These are phyloP conservation scores for Aspergillus quadricinctus DNA, from an alignment of 2,329 filamentous ascomycete species.

Conservation along the genomic window DNA sequence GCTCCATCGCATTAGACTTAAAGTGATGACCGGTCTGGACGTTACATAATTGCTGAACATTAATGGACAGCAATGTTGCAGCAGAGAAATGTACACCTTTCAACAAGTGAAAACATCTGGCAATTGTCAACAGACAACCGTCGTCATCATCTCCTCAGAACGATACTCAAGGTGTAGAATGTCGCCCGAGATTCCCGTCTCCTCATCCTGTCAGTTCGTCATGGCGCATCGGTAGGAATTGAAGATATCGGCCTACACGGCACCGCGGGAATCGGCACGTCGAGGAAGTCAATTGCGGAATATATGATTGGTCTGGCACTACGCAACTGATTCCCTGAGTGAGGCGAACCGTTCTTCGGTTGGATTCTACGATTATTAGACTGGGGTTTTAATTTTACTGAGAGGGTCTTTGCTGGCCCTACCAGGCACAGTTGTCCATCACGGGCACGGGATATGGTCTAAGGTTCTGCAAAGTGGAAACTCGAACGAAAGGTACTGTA, in stretches of 20 bases:
- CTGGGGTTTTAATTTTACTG: neutral
- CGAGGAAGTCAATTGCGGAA: neutral
- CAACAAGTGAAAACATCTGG: neutral
- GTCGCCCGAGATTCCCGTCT: neutral
- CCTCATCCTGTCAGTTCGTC: neutral
- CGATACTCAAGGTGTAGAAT: neutral
- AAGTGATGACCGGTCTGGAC: neutral
- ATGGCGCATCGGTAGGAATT: slow-evolving; percentile 2
- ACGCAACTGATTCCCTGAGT: neutral
- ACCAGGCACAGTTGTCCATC: neutral
- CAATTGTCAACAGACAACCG: neutral
- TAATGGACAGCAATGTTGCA: neutral
- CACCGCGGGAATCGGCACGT: slow-evolving; percentile 23
- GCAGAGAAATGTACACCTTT: neutral
- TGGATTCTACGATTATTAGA: neutral
- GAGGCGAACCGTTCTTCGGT: neutral
- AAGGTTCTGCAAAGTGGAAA: no score
- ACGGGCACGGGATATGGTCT: neutral
- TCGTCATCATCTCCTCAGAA: neutral
- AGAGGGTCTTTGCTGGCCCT: neutral
- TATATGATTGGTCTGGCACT: neutral
- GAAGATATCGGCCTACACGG: slow-evolving; percentile 14
- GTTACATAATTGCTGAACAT: neutral
- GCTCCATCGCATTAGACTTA: neutral
- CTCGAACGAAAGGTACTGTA: no score